Percentiles rank a stretch among this genome's conserved stretches.
Conservation (phyloP, 371 early-diverging fungal genomes). For the Mortierella sp. region DNA sequence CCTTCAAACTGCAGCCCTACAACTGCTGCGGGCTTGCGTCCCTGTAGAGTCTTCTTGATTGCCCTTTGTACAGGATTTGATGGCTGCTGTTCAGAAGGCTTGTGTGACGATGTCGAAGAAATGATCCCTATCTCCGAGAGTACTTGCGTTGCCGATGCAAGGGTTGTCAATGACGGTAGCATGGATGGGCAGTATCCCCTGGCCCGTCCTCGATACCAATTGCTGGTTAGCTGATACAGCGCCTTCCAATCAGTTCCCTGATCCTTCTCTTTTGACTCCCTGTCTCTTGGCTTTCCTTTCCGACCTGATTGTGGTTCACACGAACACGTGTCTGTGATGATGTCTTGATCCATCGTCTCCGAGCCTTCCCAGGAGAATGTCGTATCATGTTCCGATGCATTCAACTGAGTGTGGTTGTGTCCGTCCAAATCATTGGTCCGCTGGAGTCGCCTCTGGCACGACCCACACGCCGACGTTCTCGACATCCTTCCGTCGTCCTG, state of each 20-base stretch:
- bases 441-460: too few species aligned
- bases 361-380: too few species aligned
- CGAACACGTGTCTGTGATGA: too few species aligned
- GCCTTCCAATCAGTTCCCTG: conserved; percentile 58
- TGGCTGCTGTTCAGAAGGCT: neutral
- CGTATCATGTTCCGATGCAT: too few species aligned
- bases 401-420: too few species aligned
- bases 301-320: too few species aligned
- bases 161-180: conserved; percentile 18
- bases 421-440: too few species aligned
- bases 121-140: conserved; percentile 6
- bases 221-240: conserved; percentile 63
- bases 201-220: conserved; percentile 63
- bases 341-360: too few species aligned
- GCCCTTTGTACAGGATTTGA: conserved; percentile 18
- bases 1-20: conserved; percentile 66
- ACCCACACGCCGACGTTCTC: too few species aligned
- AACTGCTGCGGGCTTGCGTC: conserved; percentile 36
- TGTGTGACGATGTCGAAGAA: neutral
- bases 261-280: neutral
- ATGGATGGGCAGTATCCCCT: conserved; percentile 56
- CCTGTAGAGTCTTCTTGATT: conserved; percentile 15
- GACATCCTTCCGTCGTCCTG: too few species aligned
- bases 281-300: too few species aligned
- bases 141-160: conserved; percentile 10